Percentiles rank a stretch among this genome's conserved stretches.
These are phyloP conservation scores for Emmonsia crescens DNA, from an alignment of 2,329 filamentous ascomycete genomes.

Conservation along the genomic window DNA sequence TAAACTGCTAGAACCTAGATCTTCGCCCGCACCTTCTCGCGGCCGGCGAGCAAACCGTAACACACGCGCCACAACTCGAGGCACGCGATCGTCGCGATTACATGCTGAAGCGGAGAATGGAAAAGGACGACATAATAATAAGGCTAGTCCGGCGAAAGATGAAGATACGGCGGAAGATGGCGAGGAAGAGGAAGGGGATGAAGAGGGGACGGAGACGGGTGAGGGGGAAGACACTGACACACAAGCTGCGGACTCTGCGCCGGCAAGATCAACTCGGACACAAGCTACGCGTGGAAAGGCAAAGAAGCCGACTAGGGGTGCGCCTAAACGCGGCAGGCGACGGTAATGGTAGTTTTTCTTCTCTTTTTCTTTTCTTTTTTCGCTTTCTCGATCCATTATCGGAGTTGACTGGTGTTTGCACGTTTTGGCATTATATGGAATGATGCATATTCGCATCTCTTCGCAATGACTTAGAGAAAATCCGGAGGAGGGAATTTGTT, in stretches of 20 bases:
- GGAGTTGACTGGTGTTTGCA: background rate
- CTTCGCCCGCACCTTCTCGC: conserved; percentile 33
- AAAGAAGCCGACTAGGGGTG: conserved; percentile 28
- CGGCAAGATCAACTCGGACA: conserved; percentile 26
- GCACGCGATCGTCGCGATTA: conserved; percentile 29
- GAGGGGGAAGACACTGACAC: conserved; percentile 30
- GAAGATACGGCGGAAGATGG: conserved; percentile 32
- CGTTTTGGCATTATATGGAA: background rate
- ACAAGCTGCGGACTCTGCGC: conserved; percentile 26
- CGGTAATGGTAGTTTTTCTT: conserved; percentile 8
- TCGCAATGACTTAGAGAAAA: background rate
- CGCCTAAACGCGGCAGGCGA: conserved; percentile 27
- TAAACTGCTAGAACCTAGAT: conserved; percentile 27
- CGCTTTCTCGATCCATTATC: background rate
- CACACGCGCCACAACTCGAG: conserved; percentile 23
- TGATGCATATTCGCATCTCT: background rate
- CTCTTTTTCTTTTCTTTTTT: background rate
- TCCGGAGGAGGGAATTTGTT: background rate
- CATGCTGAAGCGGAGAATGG: conserved; percentile 29
- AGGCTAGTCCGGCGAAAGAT: conserved; percentile 24
- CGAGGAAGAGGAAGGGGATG: conserved; percentile 29
- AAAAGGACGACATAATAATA: conserved; percentile 18
- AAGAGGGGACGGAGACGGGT: conserved; percentile 27
- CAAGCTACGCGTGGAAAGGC: conserved; percentile 21
- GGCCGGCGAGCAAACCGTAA: conserved; percentile 24